phyloP scores from a whole-genome alignment of 2,329 filamentous ascomycete species.

The Sordariomycetes sp. region DNA sequence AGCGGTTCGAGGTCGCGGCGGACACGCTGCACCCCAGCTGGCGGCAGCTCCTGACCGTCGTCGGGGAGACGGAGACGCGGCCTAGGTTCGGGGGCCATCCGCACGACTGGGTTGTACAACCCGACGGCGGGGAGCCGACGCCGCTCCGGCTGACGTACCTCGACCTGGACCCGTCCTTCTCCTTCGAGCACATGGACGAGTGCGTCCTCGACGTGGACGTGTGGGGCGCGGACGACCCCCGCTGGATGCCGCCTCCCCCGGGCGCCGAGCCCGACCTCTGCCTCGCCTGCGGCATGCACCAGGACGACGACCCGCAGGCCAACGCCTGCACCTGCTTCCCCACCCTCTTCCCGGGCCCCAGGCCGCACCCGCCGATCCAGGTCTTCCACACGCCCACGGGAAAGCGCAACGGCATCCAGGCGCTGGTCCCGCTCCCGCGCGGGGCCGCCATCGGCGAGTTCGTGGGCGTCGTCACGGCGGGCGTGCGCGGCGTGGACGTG shows the following conservation, averaged over 20 bases:
- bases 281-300: conserved; percentile 31
- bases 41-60: conserved; percentile 35
- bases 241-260: conserved; percentile 20
- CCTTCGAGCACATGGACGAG: conserved; percentile 36
- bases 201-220: conserved; percentile 33
- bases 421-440: conserved; percentile 34
- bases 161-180: conserved; percentile 32
- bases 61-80: conserved; percentile 27
- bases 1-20: conserved; percentile 39
- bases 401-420: conserved; percentile 42
- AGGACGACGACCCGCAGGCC: conserved; percentile 34
- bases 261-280: conserved; percentile 16
- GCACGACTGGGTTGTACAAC: conserved; percentile 39
- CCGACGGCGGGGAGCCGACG: conserved; percentile 25
- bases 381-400: conserved; percentile 39
- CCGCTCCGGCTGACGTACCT: conserved; percentile 33
- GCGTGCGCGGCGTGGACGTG: conserved; percentile 39
- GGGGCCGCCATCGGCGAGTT: conserved; percentile 44
- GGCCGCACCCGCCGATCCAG: conserved; percentile 32
- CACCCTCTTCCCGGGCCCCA: conserved; percentile 34
- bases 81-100: conserved; percentile 32
- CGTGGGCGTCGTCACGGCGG: conserved; percentile 41
- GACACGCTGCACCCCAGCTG: conserved; percentile 43
- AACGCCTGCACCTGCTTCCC: conserved; percentile 44
- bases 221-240: conserved; percentile 39